Percentiles rank a stretch among this genome's conserved stretches.
phyloP scores from a whole-genome alignment of 768 basidiomycete species.

The Cystofilobasidium capitatum region DNA sequence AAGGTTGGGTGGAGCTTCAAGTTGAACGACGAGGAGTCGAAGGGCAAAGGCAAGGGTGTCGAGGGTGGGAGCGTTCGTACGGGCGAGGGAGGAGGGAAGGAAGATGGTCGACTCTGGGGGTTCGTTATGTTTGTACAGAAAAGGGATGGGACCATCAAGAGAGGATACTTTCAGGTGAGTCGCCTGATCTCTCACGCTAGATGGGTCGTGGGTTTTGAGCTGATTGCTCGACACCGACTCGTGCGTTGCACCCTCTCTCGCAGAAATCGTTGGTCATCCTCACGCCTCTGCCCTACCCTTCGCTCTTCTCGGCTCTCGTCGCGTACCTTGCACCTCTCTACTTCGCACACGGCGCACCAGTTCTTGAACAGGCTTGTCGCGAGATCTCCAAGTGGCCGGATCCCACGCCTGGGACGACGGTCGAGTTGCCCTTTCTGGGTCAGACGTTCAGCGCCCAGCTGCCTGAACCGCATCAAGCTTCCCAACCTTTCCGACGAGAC shows the following conservation, averaged over 20 bases:
- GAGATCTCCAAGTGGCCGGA: constrained; percentile 24
- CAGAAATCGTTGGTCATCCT: constrained; percentile 28
- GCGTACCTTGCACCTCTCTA: constrained; percentile 12
- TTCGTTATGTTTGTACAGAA: constrained; percentile 26
- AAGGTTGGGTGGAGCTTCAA: constrained; percentile 78
- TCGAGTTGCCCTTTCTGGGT: constrained; percentile 17
- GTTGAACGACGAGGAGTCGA: constrained; percentile 47
- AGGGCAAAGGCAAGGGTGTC: not conserved
- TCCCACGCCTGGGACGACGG: constrained; percentile 8
- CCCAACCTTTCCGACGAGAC: constrained; percentile 13
- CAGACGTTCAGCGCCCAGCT: constrained; percentile 20
- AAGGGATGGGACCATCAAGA: constrained; percentile 23
- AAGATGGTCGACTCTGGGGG: constrained; percentile 20
- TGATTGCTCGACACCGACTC: not conserved
- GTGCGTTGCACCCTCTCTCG: not conserved
- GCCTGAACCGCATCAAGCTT: constrained; percentile 16
- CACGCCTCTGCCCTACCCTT: constrained; percentile 22
- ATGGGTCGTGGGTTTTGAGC: not conserved
- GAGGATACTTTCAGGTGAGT: constrained; percentile 27
- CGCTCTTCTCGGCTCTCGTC: constrained; percentile 22
- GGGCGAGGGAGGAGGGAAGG: constrained; percentile 18
- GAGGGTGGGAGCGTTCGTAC: constrained; percentile 8
- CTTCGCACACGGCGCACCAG: constrained; percentile 16
- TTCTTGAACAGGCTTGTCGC: constrained; percentile 14
- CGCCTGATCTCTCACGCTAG: not conserved